A percentile compares a stretch with the other conserved stretches of the same genome.
These are phyloP conservation scores for Litsea cubeba DNA, from an alignment of 164 flowering plant species.

Conservation along the genomic window DNA sequence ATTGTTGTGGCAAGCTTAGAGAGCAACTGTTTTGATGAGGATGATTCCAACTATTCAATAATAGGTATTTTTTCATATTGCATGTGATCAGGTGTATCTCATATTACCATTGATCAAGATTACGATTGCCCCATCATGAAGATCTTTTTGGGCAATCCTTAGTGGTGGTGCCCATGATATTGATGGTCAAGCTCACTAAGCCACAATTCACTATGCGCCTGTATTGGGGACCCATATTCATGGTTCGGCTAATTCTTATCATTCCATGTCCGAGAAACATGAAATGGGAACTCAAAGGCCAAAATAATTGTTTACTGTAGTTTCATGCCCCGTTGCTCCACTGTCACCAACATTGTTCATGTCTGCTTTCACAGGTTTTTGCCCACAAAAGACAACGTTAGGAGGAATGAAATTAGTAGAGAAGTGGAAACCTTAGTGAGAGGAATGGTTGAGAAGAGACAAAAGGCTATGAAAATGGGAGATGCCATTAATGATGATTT, in stretches of 20 bases:
- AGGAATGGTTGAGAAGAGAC: constrained; percentile 33
- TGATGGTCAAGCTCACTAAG: neutral
- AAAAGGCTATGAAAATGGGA: constrained; percentile 16
- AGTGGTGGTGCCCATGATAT: neutral
- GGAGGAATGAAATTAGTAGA: constrained; percentile 27
- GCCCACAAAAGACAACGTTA: constrained; percentile 44
- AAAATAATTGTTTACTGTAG: neutral
- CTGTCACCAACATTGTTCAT: neutral
- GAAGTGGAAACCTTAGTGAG: constrained; percentile 20
- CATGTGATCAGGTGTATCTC: no score
- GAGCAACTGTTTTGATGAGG: no score
- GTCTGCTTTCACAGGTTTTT: constrained; percentile 27
- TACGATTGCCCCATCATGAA: no score
- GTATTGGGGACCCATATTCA: neutral
- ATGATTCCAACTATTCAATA: no score
- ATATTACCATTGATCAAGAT: no score
- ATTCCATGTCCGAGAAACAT: neutral
- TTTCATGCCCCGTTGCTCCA: neutral
- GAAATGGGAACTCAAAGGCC: neutral
- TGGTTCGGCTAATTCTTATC: neutral
- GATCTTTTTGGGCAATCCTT: neutral
- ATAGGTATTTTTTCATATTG: no score
- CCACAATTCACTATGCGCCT: neutral
- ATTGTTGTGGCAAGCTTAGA: no score
- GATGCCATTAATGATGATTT: constrained; percentile 32